Base-by-base conservation (phyloP, 2,329 filamentous ascomycete species). In the Bipolaris bicolor region DNA sequence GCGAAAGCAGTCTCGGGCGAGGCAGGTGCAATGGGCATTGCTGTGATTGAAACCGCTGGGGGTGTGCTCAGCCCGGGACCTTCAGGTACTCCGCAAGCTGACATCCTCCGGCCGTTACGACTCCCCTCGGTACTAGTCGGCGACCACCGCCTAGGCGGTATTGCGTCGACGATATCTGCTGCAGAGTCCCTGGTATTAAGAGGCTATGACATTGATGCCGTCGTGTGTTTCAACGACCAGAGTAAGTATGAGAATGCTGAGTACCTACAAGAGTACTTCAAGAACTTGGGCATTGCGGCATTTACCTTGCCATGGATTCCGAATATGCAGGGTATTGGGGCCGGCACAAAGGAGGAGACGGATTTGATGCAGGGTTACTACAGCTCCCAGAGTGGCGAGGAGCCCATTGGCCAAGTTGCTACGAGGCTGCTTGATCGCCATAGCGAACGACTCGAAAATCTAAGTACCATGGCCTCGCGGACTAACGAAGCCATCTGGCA, bases 21-120 rank as follows among this genome's bases (percentile, higher is more conserved):
- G 10, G 33, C 39, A 26, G 49, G 47, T 2, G 41, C 48, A 0
- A 62, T 58, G 51, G 64, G 67, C 1, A 40, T 74, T 75, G 78
- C 90, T 1, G 82, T 96, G 45, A 80, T 95, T 44, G 91, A 96
- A 73, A 95, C 91, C 1, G 91, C 91, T 1, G 91, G 91, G 0
- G 91, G 91, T 0, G 89, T 94, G 0, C 87, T 94, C 60, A 94
- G 90, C 0, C 91, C 91, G 0, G 85, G 85, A 0, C 91, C 91
- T 0, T 90, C 89, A 34, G 90, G 90, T 9, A 89, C 83, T 1
- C 86, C 89, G 0, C 91, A 96, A 70, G 90, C 88, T 2, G 91
- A 96, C 68, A 77, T 93, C 1, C 95, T 93, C 70, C 81, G 88
- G 18, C 87, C 90, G 0, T 76, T 96, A 1, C 83, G 91, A n/a